phyloP scores from a whole-genome alignment of 768 basidiomycete species.

The Hirschioporus abietinus region DNA sequence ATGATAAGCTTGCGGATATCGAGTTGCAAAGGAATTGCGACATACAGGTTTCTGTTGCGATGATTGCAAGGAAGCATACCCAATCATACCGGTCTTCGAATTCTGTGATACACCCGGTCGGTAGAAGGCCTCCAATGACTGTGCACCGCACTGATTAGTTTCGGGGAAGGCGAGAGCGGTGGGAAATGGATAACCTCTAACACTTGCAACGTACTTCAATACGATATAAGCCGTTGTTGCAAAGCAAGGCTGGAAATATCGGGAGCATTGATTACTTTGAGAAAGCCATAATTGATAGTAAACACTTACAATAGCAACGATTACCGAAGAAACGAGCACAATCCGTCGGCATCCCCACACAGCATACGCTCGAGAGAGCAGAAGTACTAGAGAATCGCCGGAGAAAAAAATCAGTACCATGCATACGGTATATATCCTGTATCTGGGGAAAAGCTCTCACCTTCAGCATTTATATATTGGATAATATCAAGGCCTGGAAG shows the following conservation, averaged over 20 bases:
- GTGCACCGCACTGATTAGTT: background rate
- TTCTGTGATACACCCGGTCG: background rate
- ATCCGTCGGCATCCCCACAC: background rate
- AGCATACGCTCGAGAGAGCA: background rate
- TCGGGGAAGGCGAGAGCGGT: background rate
- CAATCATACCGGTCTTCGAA: background rate
- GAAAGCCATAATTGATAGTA: too few relatives aligned
- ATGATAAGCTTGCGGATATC: background rate
- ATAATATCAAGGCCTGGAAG: background rate
- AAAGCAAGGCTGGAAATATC: background rate
- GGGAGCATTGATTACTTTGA: too few relatives aligned
- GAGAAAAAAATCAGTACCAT: background rate
- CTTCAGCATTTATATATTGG: background rate
- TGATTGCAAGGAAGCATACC: background rate
- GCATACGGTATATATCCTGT: background rate
- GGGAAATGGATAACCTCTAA: background rate
- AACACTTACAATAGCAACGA: background rate
- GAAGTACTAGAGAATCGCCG: background rate
- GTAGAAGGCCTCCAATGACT: background rate
- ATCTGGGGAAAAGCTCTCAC: background rate
- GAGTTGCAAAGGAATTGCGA: background rate
- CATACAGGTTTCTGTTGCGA: background rate
- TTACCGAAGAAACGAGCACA: background rate
- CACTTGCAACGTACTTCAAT: background rate
- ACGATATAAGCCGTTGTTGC: background rate